phyloP scores from a whole-genome alignment of 192 early-diverging fungal species.

The Mortierella alpina region DNA sequence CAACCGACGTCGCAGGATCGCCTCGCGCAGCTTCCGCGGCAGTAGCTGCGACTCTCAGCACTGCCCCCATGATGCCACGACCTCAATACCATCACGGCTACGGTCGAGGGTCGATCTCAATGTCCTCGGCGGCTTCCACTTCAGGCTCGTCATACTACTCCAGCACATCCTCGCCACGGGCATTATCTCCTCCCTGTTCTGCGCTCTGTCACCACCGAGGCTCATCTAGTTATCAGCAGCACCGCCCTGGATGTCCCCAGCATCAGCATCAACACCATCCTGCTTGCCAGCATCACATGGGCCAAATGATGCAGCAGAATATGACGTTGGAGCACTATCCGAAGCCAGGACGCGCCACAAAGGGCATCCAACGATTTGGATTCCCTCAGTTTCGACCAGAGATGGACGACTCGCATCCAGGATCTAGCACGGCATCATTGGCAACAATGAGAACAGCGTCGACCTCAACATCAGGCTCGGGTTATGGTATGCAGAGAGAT shows the following conservation, averaged over 20 bases:
- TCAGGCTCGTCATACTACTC: conserved; percentile 31
- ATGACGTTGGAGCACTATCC: conserved; percentile 3
- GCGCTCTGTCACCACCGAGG: conserved; percentile 23
- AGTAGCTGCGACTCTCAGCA: conserved; percentile 11
- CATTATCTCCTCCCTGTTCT: conserved; percentile 21
- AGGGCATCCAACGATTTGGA: conserved; percentile 34
- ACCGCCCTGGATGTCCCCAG: conserved; percentile 24
- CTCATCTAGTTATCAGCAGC: conserved; percentile 5
- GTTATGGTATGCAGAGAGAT: conserved; percentile 24
- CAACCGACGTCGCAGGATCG: conserved; percentile 20
- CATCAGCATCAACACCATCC: conserved; percentile 24
- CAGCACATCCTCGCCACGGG: conserved; percentile 16
- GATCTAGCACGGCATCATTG: neutral
- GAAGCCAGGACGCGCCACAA: conserved; percentile 32
- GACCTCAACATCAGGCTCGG: conserved; percentile 23
- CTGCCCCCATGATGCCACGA: neutral
- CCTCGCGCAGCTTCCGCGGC: conserved; percentile 10
- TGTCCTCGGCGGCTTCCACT: conserved; percentile 29
- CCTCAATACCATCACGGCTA: conserved; percentile 1
- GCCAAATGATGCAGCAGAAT: neutral
- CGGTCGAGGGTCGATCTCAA: neutral
- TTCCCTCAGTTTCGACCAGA: conserved; percentile 27
- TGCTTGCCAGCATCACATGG: conserved; percentile 20
- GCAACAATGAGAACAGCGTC: conserved; percentile 10
- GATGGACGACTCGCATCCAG: conserved; percentile 20